Evolutionary conservation across 2,329 filamentous ascomycete species (phyloP), one percentile per base, ranked within the genome.

Genomic region (Colletotrichum sp.): DNA sequence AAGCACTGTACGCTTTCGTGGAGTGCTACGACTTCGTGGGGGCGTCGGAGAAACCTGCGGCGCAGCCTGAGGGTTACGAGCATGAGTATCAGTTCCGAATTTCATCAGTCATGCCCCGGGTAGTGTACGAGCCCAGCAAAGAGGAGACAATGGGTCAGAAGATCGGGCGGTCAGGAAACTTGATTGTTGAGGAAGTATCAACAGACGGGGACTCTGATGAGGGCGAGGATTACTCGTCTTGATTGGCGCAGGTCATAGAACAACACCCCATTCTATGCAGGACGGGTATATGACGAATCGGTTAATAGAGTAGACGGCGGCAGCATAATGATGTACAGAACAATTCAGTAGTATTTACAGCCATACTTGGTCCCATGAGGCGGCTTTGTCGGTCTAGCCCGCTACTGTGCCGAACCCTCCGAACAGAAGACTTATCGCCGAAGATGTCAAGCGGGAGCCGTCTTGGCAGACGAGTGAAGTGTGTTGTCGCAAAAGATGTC

Each of bases 1-100:
- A 99, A 82, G 96, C 98, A 81, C 86, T 99, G 8, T 99, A 99
- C 84, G 97, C 96, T 1, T 98, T 98, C 85, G 96, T 99, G 4
- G 97, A 99, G 82, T 99, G 96, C 85, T 93, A 96, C 82, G 93
- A 95, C 68, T 80, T 94, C 8, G 80, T 96, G 5, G 84, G 90
- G 44, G 84, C 85, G 3, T 79, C 78, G 65, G 81, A 79, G 78
- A 79, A 44, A 78, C 68, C 65, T 80, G 72, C 76, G 2, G 81
- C 85, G 6, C 85, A 92, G 79, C 95, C 95, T 0, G 87, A 89
- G 26, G 91, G 87, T 15, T 99, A 97, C 82, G 88, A 93, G 79
- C 96, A 99, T 83, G 88, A 93, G 79, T 99, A 97, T 85, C 87
- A 87, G n/a, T 99, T 99, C 85, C 91, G 91, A 72, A 91, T 99